Conservation (phyloP, 305 asterid genomes). For the Ilex paraguariensis region DNA sequence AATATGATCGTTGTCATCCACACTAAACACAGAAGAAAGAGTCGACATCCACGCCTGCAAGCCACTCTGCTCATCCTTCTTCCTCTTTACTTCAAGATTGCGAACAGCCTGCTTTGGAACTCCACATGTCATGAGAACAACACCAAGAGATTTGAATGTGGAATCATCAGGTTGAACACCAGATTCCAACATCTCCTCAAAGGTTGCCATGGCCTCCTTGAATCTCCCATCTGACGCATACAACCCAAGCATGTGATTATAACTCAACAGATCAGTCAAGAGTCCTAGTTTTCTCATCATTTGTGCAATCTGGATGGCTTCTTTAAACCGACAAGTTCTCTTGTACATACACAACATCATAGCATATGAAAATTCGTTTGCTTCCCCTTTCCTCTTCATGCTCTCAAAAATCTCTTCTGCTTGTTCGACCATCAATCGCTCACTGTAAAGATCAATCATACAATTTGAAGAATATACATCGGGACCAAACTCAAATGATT, state of each 20-base stretch:
- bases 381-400: conserved; percentile 47
- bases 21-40: conserved; percentile 46
- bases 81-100: conserved; percentile 51
- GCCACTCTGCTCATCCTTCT: conserved; percentile 43
- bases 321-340: conserved; percentile 65
- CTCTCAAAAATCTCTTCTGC: conserved; percentile 67
- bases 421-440: conserved; percentile 67
- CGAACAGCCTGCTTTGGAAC: conserved; percentile 54
- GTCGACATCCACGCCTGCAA: conserved; percentile 54
- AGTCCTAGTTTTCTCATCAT: conserved; percentile 74
- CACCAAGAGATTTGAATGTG: conserved; percentile 67
- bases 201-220: conserved; percentile 70
- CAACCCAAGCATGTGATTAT: conserved; percentile 69
- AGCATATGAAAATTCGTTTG: conserved; percentile 88
- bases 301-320: conserved; percentile 57
- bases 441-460: conserved; percentile 85
- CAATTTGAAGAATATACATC: conserved; percentile 84
- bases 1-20: conserved; percentile 21
- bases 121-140: conserved; percentile 73
- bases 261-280: conserved; percentile 75
- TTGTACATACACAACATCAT: conserved; percentile 96
- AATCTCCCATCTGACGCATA: conserved; percentile 79
- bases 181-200: conserved; percentile 62
- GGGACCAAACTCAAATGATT: conserved; percentile 36
- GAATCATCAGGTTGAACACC: conserved; percentile 60